Evolutionary conservation across 2,329 filamentous ascomycete genomes (phyloP), one percentile per base, ranked within the genome.

Genomic region (Neoarthrinium moseri): DNA sequence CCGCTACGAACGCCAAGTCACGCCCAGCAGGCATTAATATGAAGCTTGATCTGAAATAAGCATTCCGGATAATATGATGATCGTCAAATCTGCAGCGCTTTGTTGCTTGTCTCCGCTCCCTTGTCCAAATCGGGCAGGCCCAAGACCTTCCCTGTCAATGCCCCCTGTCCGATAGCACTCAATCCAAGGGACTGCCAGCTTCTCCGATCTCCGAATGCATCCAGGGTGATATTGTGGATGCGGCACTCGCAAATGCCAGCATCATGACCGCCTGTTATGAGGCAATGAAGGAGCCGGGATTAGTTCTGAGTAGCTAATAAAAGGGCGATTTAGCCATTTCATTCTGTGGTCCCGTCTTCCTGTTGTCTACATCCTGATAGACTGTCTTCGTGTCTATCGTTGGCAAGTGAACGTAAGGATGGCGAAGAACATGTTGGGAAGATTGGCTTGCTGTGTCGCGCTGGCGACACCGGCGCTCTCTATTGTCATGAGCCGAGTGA

Each of bases 401-500:
- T n/a, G n/a, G n/a, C n/a, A 13, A 2, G 23, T n/a, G 6, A 33
- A 13, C 27, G 17, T 13, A 6, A 23, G 8, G 7, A 6, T 33
- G 39, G n/a, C 13, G 18, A 15, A 5, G 13, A 42, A 44, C 10
- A 35, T 44, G 41, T 29, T 44, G 29, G 22, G 41, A 20, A n/a
- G 12, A 20, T 6, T 43, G 20, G 27, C 30, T 21, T 45, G 20
- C 43, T 32, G 52, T 15, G 38, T 33, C n/a, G 17, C 21, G 17
- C 37, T 50, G 22, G 32, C 43, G 4, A n/a, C 33, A 11, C 36
- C 47, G 2, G 43, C 34, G 12, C 23, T 48, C 22, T 49, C 51
- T 26, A 45, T 38, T 12, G 45, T 53, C n/a, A 30, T 50, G 47
- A 53, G 51, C 45, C 43, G 40, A 22, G 43, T 43, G n/a, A 13